Evolutionary conservation across 495 filamentous ascomycete species (phyloP), one percentile per base, ranked within the genome.

Genomic region (Talaromyces nanjingensis): DNA sequence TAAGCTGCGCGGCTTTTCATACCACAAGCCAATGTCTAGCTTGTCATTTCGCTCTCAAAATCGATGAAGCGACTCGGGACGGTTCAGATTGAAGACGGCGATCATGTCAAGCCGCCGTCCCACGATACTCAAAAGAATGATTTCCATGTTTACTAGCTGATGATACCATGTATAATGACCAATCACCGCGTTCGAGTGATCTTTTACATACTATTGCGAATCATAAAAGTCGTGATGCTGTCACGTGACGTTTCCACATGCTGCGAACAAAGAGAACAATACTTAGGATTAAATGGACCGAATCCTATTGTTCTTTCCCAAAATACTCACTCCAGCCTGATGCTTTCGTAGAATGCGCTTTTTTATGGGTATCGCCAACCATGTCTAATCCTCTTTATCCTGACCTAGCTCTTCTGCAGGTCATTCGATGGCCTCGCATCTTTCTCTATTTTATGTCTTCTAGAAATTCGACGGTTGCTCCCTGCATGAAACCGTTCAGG

Each of bases 1-100:
- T 20, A 3, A 49, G 45, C 45, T 9, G n/a, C 76, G 60, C 67
- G 73, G 57, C 33, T 73, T 74, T 59, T 69, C 73, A 20, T 53
- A 5, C 18, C 12, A 37, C 18, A 24, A 53, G 22, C n/a, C 18
- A 20, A 2, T 6, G 1, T 20, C 33, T 24, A 53, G 49, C 18
- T 53, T 25, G n/a, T 24, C 49, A 53, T 22, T 22, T 24, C 49
- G 49, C 49, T 53, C 6, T 53, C 49, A 11, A 25, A 25, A 53
- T 53, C 49, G 22, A 20, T 5, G 7, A 25, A 53, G 49, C 49
- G 49, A 37, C 33, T 12, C 11, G 3, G 52, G 22, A 25, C 52
- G 25, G 24, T 3, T 11, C 52, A 55, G 6, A 29, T 29, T 16
- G 52, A 25, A 11, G 12, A 14, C 25, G 24, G 24, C 45, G 4